Conservation (phyloP, 805 yeast species). For the Pichia occidentalis region DNA sequence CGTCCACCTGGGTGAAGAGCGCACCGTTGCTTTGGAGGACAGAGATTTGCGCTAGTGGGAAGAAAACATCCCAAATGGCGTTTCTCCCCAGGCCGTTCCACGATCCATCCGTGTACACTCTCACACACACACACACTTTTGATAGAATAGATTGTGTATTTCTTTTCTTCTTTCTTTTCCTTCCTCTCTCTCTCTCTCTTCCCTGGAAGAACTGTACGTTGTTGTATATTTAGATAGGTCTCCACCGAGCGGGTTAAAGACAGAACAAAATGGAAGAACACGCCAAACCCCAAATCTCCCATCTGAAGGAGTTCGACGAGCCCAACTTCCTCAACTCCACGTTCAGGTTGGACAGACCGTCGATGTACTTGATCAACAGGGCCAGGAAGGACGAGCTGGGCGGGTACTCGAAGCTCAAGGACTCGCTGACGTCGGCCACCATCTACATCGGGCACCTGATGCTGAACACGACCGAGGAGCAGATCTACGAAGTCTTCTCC, state of each 20-base stretch:
- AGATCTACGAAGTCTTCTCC: constrained; percentile 78
- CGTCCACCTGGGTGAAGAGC: constrained; percentile 60
- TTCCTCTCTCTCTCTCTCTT: neutral
- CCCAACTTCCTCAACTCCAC: constrained; percentile 58
- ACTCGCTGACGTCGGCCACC: constrained; percentile 62
- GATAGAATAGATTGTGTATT: neutral
- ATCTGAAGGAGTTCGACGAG: constrained; percentile 40
- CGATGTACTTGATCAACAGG: constrained; percentile 58
- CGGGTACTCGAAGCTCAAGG: constrained; percentile 58
- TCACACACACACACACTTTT: neutral
- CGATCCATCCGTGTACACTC: neutral
- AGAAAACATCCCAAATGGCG: too few species aligned
- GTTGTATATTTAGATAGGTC: neutral
- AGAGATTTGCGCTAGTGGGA: constrained; percentile 2
- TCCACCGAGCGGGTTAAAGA: neutral
- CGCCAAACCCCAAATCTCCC: constrained; percentile 17
- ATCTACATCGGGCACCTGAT: constrained; percentile 89
- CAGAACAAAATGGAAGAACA: neutral
- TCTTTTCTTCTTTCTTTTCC: neutral
- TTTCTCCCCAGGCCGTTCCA: too few species aligned
- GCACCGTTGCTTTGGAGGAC: constrained; percentile 7
- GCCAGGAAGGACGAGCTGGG: constrained; percentile 46
- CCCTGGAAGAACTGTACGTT: neutral
- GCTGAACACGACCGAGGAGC: constrained; percentile 91
- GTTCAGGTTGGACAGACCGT: constrained; percentile 64